A percentile compares a stretch with the other conserved stretches of the same genome.
Evolutionary conservation across 106 monocot genomes (phyloP).

Genomic region (Triglochin maritima): DNA sequence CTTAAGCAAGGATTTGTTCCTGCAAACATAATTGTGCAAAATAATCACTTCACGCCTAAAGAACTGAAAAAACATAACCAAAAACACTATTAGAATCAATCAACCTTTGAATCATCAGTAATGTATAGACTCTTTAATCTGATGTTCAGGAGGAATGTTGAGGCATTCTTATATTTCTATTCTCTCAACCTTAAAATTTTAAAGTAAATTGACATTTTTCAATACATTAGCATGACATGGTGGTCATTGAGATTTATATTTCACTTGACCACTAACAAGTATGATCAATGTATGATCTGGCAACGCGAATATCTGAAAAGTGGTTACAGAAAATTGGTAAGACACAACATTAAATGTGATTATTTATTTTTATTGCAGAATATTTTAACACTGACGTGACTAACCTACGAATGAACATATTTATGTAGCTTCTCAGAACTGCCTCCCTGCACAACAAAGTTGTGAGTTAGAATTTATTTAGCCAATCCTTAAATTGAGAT

Average conservation of each 20-base stretch:
- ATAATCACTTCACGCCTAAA: too few relatives aligned
- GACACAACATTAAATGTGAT: slow-evolving; percentile 1
- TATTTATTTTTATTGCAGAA: not conserved
- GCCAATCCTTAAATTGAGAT: too few relatives aligned
- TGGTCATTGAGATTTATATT: not conserved
- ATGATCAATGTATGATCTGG: slow-evolving; percentile 64
- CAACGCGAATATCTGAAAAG: slow-evolving; percentile 73
- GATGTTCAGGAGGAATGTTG: too few relatives aligned
- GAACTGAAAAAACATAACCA: not conserved
- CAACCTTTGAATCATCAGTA: too few relatives aligned
- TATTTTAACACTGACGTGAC: slow-evolving; percentile 32
- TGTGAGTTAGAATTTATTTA: too few relatives aligned
- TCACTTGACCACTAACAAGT: not conserved
- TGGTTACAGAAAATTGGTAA: not conserved
- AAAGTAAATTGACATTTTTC: not conserved
- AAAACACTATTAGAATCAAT: not conserved
- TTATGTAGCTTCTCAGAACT: slow-evolving; percentile 63
- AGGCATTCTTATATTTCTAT: too few relatives aligned
- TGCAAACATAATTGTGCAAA: too few relatives aligned
- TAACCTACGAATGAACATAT: slow-evolving; percentile 88
- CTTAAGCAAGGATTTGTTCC: too few relatives aligned
- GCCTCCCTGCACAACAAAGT: slow-evolving; percentile 57
- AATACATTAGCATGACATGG: too few relatives aligned
- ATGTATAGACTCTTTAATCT: not conserved
- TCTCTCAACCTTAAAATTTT: not conserved